A percentile compares a stretch with the other conserved stretches of the same genome.
phyloP scores from a whole-genome alignment of 768 basidiomycete genomes.

The Suillus fuscotomentosus region DNA sequence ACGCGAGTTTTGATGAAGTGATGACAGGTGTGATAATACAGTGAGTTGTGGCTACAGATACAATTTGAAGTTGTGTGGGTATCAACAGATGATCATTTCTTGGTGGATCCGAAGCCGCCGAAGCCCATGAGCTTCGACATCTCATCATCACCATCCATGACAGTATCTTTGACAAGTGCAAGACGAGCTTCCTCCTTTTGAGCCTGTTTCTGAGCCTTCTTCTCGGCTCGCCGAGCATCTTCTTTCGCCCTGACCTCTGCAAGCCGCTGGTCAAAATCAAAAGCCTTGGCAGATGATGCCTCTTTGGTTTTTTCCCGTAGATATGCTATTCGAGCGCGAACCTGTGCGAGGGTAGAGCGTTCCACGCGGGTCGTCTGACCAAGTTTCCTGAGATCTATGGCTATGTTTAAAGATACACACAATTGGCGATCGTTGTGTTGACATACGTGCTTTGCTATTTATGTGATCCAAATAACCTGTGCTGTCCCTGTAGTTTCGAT shows the following conservation, averaged over 20 bases:
- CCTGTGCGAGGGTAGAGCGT: constrained; percentile 90
- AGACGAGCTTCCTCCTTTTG: constrained; percentile 71
- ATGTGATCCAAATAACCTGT: constrained; percentile 95
- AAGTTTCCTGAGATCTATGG: constrained; percentile 83
- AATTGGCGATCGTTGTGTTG: constrained; percentile 2
- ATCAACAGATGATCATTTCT: constrained; percentile 50
- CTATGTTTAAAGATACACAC: constrained; percentile 2
- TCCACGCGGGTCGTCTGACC: constrained; percentile 95
- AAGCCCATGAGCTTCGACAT: constrained; percentile 91
- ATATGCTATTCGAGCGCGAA: constrained; percentile 84
- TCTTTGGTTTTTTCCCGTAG: constrained; percentile 87
- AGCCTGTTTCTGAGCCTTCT: constrained; percentile 78
- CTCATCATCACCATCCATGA: constrained; percentile 52
- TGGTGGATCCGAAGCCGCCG: constrained; percentile 83
- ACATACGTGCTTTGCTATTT: constrained; percentile 90
- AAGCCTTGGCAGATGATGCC: constrained; percentile 82
- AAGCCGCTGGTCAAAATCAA: constrained; percentile 89
- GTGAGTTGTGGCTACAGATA: constrained; percentile 12
- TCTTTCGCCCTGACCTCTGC: constrained; percentile 80
- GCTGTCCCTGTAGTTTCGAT: constrained; percentile 89
- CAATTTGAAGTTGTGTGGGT: constrained; percentile 19
- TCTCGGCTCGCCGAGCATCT: constrained; percentile 60
- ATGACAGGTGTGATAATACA: constrained; percentile 14
- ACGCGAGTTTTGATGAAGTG: background rate
- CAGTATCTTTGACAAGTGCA: constrained; percentile 54